Evolutionary conservation across 352 stramenopile genomes (phyloP), one percentile per base, ranked within the genome.

Genomic region (Phytophthora nicotianae): DNA sequence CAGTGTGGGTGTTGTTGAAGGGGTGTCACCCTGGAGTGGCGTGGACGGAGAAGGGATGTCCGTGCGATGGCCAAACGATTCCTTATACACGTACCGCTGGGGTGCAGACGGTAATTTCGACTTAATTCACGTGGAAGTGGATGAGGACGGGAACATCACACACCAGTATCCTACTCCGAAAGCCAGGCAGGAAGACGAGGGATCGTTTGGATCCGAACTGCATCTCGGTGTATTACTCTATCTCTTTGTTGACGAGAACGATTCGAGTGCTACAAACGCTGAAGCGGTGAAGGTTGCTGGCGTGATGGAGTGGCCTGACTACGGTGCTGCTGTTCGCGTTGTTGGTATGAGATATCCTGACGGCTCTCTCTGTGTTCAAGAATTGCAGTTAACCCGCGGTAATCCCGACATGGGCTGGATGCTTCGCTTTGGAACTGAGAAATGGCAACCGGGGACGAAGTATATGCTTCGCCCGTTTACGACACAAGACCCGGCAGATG

Each of bases 41-140:
- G 77, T 96, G 2, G 88, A 96, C 72, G 88, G 88, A 16, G 88
- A 96, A 74, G 88, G 88, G 4, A 95, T 96, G 84, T 93, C 84
- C 21, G 88, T 96, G 17, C 84, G 88, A 24, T 96, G 88, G 88
- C 85, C 88, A 4, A 96, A 95, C 35, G 88, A 95, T 68, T 89
- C 86, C 0, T 51, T 96, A 26, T 96, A 95, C 68, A 96, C 88
- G 6, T 96, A 96, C 47, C 81, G 88, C 26, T 96, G 86, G 85
- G 89, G 88, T 47, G 86, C 86, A 20, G 89, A 96, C 37, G 89
- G 88, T 9, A 93, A 96, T 50, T 95, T 91, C 42, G 88, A 96
- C 41, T 56, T 95, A 33, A 75, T 89, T 50, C 86, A 96, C 21
- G 87, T 95, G 1, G 87, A 95, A 75, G 79, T 94, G 19, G 81